Base-by-base conservation (phyloP, 2,329 filamentous ascomycete genomes). In the Aspergillus sp. region DNA sequence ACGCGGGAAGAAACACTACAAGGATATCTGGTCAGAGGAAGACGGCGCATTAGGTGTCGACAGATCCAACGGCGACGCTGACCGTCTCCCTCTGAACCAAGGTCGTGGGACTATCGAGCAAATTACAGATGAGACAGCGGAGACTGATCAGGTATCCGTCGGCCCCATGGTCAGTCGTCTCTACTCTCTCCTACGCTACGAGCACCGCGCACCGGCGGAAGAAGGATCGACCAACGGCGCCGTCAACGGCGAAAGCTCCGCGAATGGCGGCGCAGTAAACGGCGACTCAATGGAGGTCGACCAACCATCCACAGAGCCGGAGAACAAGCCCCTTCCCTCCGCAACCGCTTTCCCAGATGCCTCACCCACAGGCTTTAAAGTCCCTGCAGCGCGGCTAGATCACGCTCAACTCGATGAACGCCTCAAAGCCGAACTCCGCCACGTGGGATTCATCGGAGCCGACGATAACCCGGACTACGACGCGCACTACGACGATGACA, bases 11-110 rank as follows among this genome's bases (percentile, higher is more conserved):
- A 83, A 83, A 57, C 85, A 88, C 60, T 98, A 97, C 68, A 82
- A 80, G 27, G 90, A 97, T 50, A 76, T 91, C 7, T 98, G 93
- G 93, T 85, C 88, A 0, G 89, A 95, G 55, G 93, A 98, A 64
- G 93, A 98, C 60, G 88, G 88, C 7, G 75, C 80, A 42, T 85
- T 88, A 74, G 77, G 83, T 34, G 72, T 90, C 5, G 88, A 94
- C 61, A 76, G 79, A 4, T 76, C 79, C 4, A 75, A 78, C 33
- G 74, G 78, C 50, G 74, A 75, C 27, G 74, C 77, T 36, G 83
- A 88, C 47, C 83, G 81, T 54, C 75, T 88, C 5, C 79, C 87
- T 0, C 76, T 85, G 1, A 95, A 96, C 61, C 85, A 93, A 57
- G 77, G 90, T 1, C 83, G 90, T 35, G 91, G 93, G 26, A 86